Evolutionary conservation across 2,329 filamentous ascomycete genomes (phyloP), one percentile per base, ranked within the genome.

Genomic region (Clathrospora elynae): DNA sequence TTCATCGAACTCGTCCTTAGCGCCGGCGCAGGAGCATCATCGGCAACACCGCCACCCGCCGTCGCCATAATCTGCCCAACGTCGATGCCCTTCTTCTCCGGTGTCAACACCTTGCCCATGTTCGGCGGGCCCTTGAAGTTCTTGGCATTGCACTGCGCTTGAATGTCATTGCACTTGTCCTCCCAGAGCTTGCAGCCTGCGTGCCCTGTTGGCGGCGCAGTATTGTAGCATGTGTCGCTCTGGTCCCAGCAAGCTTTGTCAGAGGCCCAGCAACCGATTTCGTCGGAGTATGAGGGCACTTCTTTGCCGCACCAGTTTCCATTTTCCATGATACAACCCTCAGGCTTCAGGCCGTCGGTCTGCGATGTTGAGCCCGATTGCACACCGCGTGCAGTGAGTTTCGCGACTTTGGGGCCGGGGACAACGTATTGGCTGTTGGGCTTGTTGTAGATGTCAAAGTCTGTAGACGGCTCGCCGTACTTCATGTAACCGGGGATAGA

Each of bases 261-360:
- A 1, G 68, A 54, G 16, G 61, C 74, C 81, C 82, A 88, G 74
- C 86, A 89, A 10, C 77, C 77, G 1, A 61, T 61, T 61, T 83
- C 75, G 30, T 73, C 72, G 4, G 70, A 72, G 71, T 86, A 88
- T 6, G 68, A 57, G 0, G 78, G 65, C 1, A 88, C 75, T 59
- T 87, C 78, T 46, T 77, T 73, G 36, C 78, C 85, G 68, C 84
- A 87, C 86, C 85, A 90, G 72, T 90, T 88, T 45, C 74, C 85
- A 62, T 87, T 88, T 61, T 82, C 81, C 46, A 84, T 61, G 24
- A 87, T 72, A 61, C 82, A 86, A 55, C 75, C 71, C 1, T 59
- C 40, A 0, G 84, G 84, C 37, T 82, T 72, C 9, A 76, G 66
- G 9, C 82, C 83, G 26, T 77, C 72, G 3, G 59, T 68, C 51